Base-by-base conservation (phyloP, 139 green algal genomes). In the Axilococcus clingmanii region DNA sequence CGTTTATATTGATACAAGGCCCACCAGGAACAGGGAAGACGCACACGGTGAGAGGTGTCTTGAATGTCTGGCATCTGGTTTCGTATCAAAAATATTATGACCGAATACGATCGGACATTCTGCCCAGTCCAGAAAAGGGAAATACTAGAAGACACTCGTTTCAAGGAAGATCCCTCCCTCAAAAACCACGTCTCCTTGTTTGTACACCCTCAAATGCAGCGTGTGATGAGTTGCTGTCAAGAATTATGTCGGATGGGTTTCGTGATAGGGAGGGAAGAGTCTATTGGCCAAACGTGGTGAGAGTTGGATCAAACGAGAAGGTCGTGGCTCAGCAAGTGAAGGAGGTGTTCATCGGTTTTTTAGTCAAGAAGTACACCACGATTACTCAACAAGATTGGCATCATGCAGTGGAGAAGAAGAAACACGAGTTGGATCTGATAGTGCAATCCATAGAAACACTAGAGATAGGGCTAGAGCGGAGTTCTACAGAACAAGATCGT, bases 1-100 rank as follows among this genome's bases (percentile, higher is more conserved):
- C 82, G 2, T 83, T 89, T 51, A 63, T 78, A 6, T 65, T 91
- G 8, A 78, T 91, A 31, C 83, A 90, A 63, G 88, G 88, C 3
- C 86, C 85, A 3, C 85, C 88, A 7, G 90, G 90, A 29, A 97
- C 90, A 2, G 90, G 90, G 34, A 97, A 97, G 73, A 96, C 90
- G 12, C 86, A 96, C 72, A 95, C 81, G 3, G 75, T 84, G 40
- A 73, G 74, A 50, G 82, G 84, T 46, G 78, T 97, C 32, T 74
- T 96, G 11, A 96, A 97, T 66, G 62, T 79, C 31, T 89, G 90
- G 81, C 89, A 96, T 72, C 63, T 84, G 40, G 70, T 87, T 46
- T 67, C 78, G 16, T 94, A 77, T 65, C 79, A 94, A 61, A 59
- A 71, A 12, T 88, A 86, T 69, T 89, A 87, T 44, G 34, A 66